phyloP scores from a whole-genome alignment of 495 filamentous ascomycete species.

The Penicillium nucicola region DNA sequence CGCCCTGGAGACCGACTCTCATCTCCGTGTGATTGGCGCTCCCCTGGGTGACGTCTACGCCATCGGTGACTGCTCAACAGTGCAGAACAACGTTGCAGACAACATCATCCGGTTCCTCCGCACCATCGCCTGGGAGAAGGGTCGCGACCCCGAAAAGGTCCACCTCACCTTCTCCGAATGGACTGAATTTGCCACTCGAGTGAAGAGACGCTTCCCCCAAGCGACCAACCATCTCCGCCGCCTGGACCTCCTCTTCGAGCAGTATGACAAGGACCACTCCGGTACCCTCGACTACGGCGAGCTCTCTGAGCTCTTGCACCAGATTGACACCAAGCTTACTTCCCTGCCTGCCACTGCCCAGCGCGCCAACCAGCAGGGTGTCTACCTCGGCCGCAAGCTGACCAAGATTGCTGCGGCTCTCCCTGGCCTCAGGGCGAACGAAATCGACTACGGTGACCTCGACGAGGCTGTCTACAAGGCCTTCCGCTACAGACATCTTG shows the following conservation, averaged over 20 bases:
- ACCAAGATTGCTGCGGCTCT: constrained; percentile 82
- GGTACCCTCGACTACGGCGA: constrained; percentile 94
- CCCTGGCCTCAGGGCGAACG: constrained; percentile 72
- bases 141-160: constrained; percentile 79
- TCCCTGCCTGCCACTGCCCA: constrained; percentile 90
- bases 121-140: constrained; percentile 86
- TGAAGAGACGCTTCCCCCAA: constrained; percentile 90
- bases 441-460: constrained; percentile 82
- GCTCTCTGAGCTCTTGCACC: constrained; percentile 78
- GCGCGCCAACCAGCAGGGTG: constrained; percentile 92
- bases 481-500: constrained; percentile 91
- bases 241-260: constrained; percentile 81
- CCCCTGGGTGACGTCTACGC: constrained; percentile 95
- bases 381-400: constrained; percentile 91
- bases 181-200: constrained; percentile 74
- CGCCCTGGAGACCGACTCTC: constrained; percentile 92
- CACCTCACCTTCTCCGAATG: constrained; percentile 84
- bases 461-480: constrained; percentile 93
- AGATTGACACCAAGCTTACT: constrained; percentile 89
- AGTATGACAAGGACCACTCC: constrained; percentile 89
- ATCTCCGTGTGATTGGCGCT: constrained; percentile 86
- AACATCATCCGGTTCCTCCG: constrained; percentile 87
- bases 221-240: constrained; percentile 85
- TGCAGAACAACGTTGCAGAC: constrained; percentile 91
- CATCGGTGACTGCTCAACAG: constrained; percentile 94